Evolutionary conservation across 139 green algal genomes (phyloP).

Genomic region (Picochlorum sp.): DNA sequence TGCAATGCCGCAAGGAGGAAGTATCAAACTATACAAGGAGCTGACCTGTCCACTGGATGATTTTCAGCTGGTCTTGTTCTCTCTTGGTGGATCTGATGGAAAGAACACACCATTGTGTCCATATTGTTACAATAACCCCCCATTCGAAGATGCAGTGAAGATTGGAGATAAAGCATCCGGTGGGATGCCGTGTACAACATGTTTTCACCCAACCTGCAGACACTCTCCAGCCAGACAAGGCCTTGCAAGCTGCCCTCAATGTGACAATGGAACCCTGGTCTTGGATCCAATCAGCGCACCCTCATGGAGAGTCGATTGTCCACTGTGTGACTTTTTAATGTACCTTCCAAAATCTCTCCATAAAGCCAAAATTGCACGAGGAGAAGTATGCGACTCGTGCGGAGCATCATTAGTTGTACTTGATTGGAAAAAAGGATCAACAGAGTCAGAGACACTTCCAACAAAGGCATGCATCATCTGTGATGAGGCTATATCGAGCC

Average conservation of each 20-base stretch:
- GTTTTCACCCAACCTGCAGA: constrained; percentile 63
- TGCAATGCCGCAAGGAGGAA: constrained; percentile 65
- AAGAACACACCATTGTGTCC: constrained; percentile 80
- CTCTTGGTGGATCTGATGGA: constrained; percentile 61
- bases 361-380: constrained; percentile 37
- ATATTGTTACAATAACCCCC: constrained; percentile 82
- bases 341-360: constrained; percentile 67
- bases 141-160: constrained; percentile 57
- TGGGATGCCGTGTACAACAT: constrained; percentile 75
- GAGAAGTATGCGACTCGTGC: constrained; percentile 45
- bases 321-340: constrained; percentile 71
- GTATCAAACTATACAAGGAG: constrained; percentile 79
- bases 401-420: constrained; percentile 35
- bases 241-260: constrained; percentile 53
- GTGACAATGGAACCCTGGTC: constrained; percentile 52
- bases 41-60: constrained; percentile 70
- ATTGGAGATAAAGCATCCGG: constrained; percentile 29
- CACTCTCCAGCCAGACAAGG: constrained; percentile 38
- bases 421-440: constrained; percentile 45
- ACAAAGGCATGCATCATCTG: constrained; percentile 8
- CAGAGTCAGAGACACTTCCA: constrained; percentile 9
- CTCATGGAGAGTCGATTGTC: constrained; percentile 77
- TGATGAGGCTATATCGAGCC: not conserved
- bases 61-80: constrained; percentile 86
- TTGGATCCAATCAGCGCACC: constrained; percentile 71